Evolutionary conservation across 1,284 basidiomycete genomes (phyloP).

Genomic region (Ceratobasidium sp.): DNA sequence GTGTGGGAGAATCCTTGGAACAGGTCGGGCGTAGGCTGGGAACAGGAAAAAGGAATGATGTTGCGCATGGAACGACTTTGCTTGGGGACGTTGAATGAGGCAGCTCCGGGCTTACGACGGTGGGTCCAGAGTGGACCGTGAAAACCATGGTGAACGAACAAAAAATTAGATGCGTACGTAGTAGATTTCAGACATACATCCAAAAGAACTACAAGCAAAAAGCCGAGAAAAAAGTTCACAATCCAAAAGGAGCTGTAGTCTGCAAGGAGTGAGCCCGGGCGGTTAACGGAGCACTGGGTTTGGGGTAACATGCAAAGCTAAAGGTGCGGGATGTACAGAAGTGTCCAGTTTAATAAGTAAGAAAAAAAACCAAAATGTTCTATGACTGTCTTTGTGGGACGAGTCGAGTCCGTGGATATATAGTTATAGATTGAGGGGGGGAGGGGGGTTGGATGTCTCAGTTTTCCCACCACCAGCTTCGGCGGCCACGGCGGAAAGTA

Average conservation of each 20-base stretch:
- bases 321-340: constrained; percentile 5
- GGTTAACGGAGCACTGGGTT: not conserved
- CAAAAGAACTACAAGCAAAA: constrained; percentile 20
- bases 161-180: constrained; percentile 30
- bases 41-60: not conserved
- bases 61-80: not conserved
- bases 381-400: constrained; percentile 27
- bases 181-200: constrained; percentile 39
- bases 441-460: not conserved
- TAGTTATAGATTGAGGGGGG: too few relatives aligned
- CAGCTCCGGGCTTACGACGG: too few relatives aligned
- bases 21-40: not conserved
- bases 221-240: not conserved
- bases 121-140: too few relatives aligned
- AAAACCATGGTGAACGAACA: too few relatives aligned
- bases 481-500: constrained; percentile 25
- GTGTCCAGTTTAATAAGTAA: constrained; percentile 25
- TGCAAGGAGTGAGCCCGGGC: constrained; percentile 12
- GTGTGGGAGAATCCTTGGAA: not conserved
- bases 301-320: not conserved
- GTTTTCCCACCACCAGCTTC: constrained; percentile 15
- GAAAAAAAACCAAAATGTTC: constrained; percentile 21
- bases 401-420: constrained; percentile 17
- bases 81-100: too few relatives aligned
- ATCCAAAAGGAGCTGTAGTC: constrained; percentile 13